Evolutionary conservation across 2,329 filamentous ascomycete genomes (phyloP), one percentile per base, ranked within the genome.

Genomic region (Aspergillus tubingensis): DNA sequence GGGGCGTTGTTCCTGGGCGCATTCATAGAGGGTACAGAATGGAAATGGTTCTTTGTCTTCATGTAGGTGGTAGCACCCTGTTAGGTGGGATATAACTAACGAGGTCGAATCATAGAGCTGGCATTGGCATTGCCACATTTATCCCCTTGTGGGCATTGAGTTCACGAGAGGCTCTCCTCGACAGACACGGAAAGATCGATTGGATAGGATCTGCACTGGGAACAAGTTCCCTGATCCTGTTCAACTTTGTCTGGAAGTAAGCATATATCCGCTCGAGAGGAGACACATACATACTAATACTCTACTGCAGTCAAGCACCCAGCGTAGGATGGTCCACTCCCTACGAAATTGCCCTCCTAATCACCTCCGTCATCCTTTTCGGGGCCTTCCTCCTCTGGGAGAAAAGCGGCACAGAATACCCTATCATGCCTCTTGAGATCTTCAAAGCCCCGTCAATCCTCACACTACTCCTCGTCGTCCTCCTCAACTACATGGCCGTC

Each of bases 191-290:
- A 10, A 73, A 70, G 25, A 70, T 80, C 25, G 78, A 81, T 57
- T 79, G 71, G 62, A 57, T 78, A 10, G 82, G 80, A 0, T 75
- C 74, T 2, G 68, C 67, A 6, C 68, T 81, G 3, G 80, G 76
- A 0, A 69, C 77, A 1, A 65, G 69, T 13, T 74, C 76, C 5
- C 65, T 83, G n/a, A 68, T 82, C 1, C 64, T 83, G 0, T 83
- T 83, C 59, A 83, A 81, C 57, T 75, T 84, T n/a, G 76, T 76
- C 1, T 84, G 81, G 77, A 84, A 83, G 81, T 82, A 64, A 72
- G 75, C 70, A 25, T 15, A 44, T 13, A n/a, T 21, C 25, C 2
- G 5, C 52, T 10, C 11, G 32, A 5, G 10, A 6, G 19, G n/a
- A n/a, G n/a, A 8, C 23, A 8, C 3, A 44, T 7, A 6, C 27